These are phyloP conservation scores for Neofusicoccum sp. DNA, from an alignment of 2,329 filamentous ascomycete genomes.

Conservation along the genomic window DNA sequence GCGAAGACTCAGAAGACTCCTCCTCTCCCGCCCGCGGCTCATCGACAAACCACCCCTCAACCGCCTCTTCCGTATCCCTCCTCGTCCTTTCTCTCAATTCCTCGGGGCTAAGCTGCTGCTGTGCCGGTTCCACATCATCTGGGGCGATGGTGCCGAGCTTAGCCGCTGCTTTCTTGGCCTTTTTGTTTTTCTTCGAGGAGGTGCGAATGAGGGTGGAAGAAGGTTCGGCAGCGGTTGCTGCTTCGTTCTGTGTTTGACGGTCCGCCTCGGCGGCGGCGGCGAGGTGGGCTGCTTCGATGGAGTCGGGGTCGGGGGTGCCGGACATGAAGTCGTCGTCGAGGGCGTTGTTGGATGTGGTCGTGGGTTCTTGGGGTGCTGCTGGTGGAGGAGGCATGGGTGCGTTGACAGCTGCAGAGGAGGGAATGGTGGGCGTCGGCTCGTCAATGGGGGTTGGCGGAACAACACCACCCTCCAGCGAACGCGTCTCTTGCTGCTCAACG, in stretches of 20 bases:
- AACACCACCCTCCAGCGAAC: neutral
- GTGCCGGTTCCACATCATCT: neutral
- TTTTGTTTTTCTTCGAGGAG: constrained; percentile 25
- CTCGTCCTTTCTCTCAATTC: constrained; percentile 25
- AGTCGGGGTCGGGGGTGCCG: constrained; percentile 26
- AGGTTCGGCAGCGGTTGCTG: constrained; percentile 12
- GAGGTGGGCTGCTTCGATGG: constrained; percentile 21
- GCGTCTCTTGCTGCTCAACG: neutral
- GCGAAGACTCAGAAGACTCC: neutral
- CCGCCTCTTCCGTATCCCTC: constrained; percentile 28
- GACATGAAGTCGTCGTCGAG: constrained; percentile 25
- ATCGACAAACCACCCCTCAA: constrained; percentile 26
- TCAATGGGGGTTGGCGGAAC: neutral
- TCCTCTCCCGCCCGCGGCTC: neutral
- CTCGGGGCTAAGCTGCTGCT: constrained; percentile 25
- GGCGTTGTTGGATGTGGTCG: constrained; percentile 17
- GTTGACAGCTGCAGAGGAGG: too few species aligned
- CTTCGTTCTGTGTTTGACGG: neutral
- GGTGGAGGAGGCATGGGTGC: too few species aligned
- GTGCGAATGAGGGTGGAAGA: constrained; percentile 17
- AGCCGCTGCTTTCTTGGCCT: constrained; percentile 30
- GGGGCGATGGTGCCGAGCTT: constrained; percentile 28
- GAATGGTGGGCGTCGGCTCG: neutral
- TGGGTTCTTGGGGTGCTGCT: neutral
- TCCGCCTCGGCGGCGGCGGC: constrained; percentile 22